A percentile compares a stretch with the other conserved stretches of the same genome.
These are phyloP conservation scores for Raffaelea ambrosiae DNA, from an alignment of 2,329 filamentous ascomycete species.

Conservation along the genomic window DNA sequence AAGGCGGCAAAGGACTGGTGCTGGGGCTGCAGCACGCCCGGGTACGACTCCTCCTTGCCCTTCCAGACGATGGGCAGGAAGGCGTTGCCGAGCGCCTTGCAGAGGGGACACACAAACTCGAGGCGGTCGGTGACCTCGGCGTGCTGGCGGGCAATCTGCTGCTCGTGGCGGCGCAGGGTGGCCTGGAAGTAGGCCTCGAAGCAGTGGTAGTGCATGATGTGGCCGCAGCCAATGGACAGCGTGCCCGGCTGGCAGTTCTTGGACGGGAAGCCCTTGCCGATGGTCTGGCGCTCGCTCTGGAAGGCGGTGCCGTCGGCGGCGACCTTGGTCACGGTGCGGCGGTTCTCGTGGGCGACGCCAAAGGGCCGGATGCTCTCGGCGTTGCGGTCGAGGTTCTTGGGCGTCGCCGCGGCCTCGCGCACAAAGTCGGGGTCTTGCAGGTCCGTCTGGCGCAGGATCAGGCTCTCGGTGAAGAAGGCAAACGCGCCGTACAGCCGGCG, in stretches of 20 bases:
- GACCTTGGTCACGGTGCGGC: slow-evolving; percentile 66
- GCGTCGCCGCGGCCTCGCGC: slow-evolving; percentile 70
- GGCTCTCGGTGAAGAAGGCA: slow-evolving; percentile 78
- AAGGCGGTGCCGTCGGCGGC: slow-evolving; percentile 64
- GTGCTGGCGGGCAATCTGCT: slow-evolving; percentile 91
- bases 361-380: slow-evolving; percentile 80
- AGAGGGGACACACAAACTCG: slow-evolving; percentile 93
- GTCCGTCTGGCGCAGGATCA: slow-evolving; percentile 79
- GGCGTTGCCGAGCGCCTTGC: slow-evolving; percentile 90
- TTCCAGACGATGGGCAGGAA: slow-evolving; percentile 97
- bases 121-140: slow-evolving; percentile 71
- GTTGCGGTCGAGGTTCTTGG: slow-evolving; percentile 73
- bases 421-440: slow-evolving; percentile 75
- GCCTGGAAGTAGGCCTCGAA: slow-evolving; percentile 88
- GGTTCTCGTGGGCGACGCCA: slow-evolving; percentile 83
- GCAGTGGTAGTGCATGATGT: slow-evolving; percentile 97
- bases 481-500: slow-evolving; percentile 87
- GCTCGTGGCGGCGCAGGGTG: slow-evolving; percentile 72
- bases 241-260: slow-evolving; percentile 61
- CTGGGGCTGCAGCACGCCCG: slow-evolving; percentile 57
- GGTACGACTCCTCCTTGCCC: slow-evolving; percentile 75
- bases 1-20: slow-evolving; percentile 54
- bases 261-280: slow-evolving; percentile 82
- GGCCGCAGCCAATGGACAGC: slow-evolving; percentile 84
- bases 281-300: slow-evolving; percentile 65